Base-by-base conservation (phyloP, 2,329 filamentous ascomycete genomes). In the Anthostomella pinea region DNA sequence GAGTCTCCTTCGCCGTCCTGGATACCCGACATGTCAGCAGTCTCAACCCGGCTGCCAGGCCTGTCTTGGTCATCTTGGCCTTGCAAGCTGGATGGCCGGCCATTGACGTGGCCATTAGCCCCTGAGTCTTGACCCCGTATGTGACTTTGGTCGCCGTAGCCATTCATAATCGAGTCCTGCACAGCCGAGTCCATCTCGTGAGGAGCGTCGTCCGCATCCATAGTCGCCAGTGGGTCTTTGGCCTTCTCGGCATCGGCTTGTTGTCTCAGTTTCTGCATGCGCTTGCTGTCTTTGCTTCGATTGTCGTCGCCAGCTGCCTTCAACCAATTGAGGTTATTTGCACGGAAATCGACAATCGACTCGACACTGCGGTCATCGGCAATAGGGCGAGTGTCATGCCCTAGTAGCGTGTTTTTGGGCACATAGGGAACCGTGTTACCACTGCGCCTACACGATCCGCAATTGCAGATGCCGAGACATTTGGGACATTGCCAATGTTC, bases 331-430 rank as follows among this genome's bases (percentile, higher is more conserved):
- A 95, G 69, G 58, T 98, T 98, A 35, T 94, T 91, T 25, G 87
- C 73, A 17, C 86, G 81, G 62, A 96, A 96, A 58, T 97, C 89
- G 7, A 97, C 88, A 15, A 97, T 73, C 16, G 81, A 83, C 60
- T 97, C 91, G 5, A 95, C 81, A 54, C 90, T 96, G 42, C 93
- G 81, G 33, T 87, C 84, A 63, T 98, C 93, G 2, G 93, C 91
- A 31, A 97, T 82, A 21, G 85, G 84, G 35, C 81, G 85, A 0
- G 93, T 98, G 50, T 97, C 89, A 53, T 96, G 89, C 0, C 93
- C 93, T 2, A 97, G 75, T 1, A 91, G 70, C 1, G 89, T 95
- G 39, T 85, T 87, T 53, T 87, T 93, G 0, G 93, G 93, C 33
- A 85, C 79, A 54, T 95, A 95, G 0, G 90, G 86, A 5, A 72